Evolutionary conservation across 2,329 filamentous ascomycete species (phyloP).

Genomic region (Drechslera avenae): DNA sequence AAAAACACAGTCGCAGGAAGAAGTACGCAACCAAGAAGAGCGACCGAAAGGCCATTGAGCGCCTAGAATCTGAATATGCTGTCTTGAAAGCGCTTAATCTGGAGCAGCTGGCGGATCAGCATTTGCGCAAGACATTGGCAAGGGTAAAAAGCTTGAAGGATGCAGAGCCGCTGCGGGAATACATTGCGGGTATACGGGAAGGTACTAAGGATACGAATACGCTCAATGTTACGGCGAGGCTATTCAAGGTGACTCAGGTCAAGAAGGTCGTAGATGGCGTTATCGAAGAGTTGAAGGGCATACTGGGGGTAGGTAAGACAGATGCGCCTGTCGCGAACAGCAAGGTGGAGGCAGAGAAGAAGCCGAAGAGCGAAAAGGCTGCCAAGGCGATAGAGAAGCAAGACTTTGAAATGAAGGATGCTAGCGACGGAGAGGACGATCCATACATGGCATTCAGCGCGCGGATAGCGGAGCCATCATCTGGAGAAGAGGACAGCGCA

Average conservation of each 20-base stretch:
- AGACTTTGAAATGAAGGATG: conserved; percentile 28
- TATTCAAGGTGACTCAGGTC: conserved; percentile 65
- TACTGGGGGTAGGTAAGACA: conserved; percentile 31
- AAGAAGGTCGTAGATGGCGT: conserved; percentile 59
- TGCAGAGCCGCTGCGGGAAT: conserved; percentile 53
- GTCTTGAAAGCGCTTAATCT: conserved; percentile 64
- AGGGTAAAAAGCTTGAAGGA: conserved; percentile 64
- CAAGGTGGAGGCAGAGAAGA: conserved; percentile 24
- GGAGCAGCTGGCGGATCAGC: conserved; percentile 55
- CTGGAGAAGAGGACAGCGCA: conserved; percentile 40
- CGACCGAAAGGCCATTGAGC: conserved; percentile 56
- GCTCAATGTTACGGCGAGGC: conserved; percentile 62
- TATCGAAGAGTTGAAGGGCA: conserved; percentile 49
- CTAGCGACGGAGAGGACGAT: conserved; percentile 39
- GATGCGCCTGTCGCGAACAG: neutral
- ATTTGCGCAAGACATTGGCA: conserved; percentile 61
- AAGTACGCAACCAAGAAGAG: conserved; percentile 58
- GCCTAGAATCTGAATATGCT: conserved; percentile 67
- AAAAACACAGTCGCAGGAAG: conserved; percentile 69
- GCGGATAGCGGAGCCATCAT: conserved; percentile 49
- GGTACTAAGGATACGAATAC: conserved; percentile 52
- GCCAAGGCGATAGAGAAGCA: conserved; percentile 26
- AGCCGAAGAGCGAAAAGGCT: conserved; percentile 22
- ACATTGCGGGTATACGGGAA: conserved; percentile 45
- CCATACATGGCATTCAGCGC: conserved; percentile 45